Conservation (phyloP, 257 asterid species). For the Voacanga thouarsii region DNA sequence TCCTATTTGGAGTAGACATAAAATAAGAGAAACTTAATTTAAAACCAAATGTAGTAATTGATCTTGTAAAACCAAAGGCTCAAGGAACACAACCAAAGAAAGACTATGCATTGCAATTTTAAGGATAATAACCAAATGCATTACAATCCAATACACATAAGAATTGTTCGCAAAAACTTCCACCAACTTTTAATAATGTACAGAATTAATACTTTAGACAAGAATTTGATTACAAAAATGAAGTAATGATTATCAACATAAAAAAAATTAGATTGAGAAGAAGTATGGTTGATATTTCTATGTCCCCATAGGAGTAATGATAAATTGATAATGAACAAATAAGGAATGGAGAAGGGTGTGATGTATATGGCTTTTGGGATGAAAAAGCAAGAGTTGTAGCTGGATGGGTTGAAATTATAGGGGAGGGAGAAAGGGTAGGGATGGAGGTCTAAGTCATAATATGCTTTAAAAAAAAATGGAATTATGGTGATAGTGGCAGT, state of each 20-base stretch:
- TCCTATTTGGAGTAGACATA: too few relatives aligned
- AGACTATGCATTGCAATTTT: too few relatives aligned
- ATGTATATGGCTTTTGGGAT: background rate
- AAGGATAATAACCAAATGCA: too few relatives aligned
- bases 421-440: background rate
- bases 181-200: constrained; percentile 41
- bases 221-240: constrained; percentile 32
- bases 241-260: constrained; percentile 23
- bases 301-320: background rate
- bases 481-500: background rate
- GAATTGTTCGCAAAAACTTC: constrained; percentile 48
- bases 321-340: background rate
- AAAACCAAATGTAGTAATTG: too few relatives aligned
- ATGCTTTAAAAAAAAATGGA: constrained; percentile 1
- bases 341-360: background rate
- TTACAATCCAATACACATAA: constrained; percentile 52
- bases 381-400: background rate
- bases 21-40: too few relatives aligned
- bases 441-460: background rate
- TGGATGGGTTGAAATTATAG: background rate
- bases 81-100: too few relatives aligned
- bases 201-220: constrained; percentile 49
- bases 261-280: constrained; percentile 32
- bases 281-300: constrained; percentile 34
- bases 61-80: too few relatives aligned